phyloP scores from a whole-genome alignment of 345 rosid species.

The Arabidopsis arenosa region DNA sequence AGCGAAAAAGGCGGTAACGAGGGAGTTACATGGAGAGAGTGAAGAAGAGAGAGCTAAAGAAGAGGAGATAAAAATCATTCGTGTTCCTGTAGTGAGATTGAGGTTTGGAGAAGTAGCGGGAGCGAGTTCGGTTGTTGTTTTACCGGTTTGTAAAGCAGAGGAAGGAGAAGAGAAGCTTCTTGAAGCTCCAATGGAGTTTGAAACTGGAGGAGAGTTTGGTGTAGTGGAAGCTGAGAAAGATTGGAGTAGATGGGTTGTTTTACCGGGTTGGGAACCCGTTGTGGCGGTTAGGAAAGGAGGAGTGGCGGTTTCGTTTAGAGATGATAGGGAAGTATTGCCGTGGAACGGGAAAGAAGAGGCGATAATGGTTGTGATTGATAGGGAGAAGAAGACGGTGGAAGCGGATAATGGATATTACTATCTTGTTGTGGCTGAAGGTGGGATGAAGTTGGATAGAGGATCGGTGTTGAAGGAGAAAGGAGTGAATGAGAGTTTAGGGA shows the following conservation, averaged over 20 bases:
- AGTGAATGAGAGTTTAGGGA: slow-evolving; percentile 63
- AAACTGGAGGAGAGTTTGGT: slow-evolving; percentile 68
- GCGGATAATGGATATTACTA: slow-evolving; percentile 66
- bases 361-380: slow-evolving; percentile 73
- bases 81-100: slow-evolving; percentile 80
- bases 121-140: slow-evolving; percentile 65
- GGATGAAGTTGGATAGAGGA: slow-evolving; percentile 66
- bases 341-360: slow-evolving; percentile 86
- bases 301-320: slow-evolving; percentile 72
- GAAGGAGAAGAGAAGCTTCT: slow-evolving; percentile 55
- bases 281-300: slow-evolving; percentile 58
- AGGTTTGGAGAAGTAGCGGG: slow-evolving; percentile 84
- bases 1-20: slow-evolving; percentile 53
- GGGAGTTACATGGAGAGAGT: slow-evolving; percentile 56
- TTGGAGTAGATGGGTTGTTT: slow-evolving; percentile 89
- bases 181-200: slow-evolving; percentile 71
- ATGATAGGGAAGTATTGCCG: slow-evolving; percentile 67
- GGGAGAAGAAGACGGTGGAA: slow-evolving; percentile 65
- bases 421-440: slow-evolving; percentile 44
- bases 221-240: slow-evolving; percentile 81
- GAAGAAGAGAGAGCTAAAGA: slow-evolving; percentile 41
- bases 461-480: slow-evolving; percentile 62
- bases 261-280: slow-evolving; percentile 78
- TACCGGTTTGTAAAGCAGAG: slow-evolving; percentile 75
- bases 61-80: slow-evolving; percentile 42